Percentiles rank a stretch among this genome's conserved stretches.
Conservation (phyloP, 2,329 filamentous ascomycete species). For the Biscogniauxia mediterranea region DNA sequence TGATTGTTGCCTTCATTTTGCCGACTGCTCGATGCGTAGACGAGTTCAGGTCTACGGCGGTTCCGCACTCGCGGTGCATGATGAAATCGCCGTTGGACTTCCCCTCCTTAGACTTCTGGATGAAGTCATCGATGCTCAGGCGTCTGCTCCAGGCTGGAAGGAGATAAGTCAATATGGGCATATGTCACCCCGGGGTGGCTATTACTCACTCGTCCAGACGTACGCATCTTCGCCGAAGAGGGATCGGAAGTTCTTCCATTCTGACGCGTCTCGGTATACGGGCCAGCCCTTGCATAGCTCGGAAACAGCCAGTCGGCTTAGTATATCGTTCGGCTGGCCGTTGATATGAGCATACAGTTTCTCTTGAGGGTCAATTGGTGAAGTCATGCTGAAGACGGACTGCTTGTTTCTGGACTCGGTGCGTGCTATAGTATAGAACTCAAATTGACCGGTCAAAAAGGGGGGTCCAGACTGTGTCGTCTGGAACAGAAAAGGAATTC, state of each 20-base stretch:
- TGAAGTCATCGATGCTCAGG: conserved; percentile 45
- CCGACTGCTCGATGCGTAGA: conserved; percentile 42
- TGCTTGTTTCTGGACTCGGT: background rate
- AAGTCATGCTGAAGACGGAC: conserved; percentile 26
- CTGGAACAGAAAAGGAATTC: background rate
- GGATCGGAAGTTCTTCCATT: conserved; percentile 52
- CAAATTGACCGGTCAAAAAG: background rate
- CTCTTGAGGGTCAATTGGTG: conserved; percentile 27
- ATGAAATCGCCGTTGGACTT: conserved; percentile 53
- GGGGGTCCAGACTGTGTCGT: background rate
- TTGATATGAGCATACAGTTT: conserved; percentile 45
- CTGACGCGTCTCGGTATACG: conserved; percentile 51
- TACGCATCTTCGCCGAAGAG: conserved; percentile 46
- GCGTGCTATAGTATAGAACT: background rate
- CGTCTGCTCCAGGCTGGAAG: conserved; percentile 45
- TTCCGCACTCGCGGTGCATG: conserved; percentile 55
- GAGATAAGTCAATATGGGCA: conserved; percentile 2
- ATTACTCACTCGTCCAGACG: conserved; percentile 48
- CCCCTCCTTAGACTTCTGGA: conserved; percentile 47
- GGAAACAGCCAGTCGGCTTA: conserved; percentile 45
- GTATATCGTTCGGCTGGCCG: conserved; percentile 39
- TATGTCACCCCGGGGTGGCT: background rate
- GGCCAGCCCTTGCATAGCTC: conserved; percentile 56
- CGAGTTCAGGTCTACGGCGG: conserved; percentile 43
- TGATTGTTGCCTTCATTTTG: conserved; percentile 56